Evolutionary conservation across 2,329 filamentous ascomycete species (phyloP).

Genomic region (Paecilomyces variotii): DNA sequence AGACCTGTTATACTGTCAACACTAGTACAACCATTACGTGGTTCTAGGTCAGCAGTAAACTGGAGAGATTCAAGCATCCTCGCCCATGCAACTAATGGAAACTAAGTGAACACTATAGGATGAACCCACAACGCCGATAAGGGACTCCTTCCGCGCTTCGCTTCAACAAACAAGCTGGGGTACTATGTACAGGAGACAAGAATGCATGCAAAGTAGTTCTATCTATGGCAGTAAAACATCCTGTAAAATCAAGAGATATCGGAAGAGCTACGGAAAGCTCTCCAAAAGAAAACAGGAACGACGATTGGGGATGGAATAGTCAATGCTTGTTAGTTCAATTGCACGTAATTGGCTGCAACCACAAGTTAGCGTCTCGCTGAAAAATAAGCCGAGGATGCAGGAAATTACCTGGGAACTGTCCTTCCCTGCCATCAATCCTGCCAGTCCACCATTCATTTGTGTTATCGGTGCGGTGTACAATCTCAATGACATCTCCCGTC

Average conservation of each 20-base stretch:
- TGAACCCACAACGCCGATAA: neutral
- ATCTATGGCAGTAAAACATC: neutral
- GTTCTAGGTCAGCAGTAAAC: neutral
- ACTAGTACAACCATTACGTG: neutral
- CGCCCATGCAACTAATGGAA: neutral
- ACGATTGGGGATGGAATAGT: neutral
- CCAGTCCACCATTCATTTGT: conserved; percentile 98
- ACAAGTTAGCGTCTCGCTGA: conserved; percentile 6
- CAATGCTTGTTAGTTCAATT: conserved; percentile 14
- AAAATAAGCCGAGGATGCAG: neutral
- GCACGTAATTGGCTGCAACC: conserved; percentile 29
- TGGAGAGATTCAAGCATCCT: neutral
- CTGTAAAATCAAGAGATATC: conserved; percentile 5
- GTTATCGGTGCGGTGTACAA: conserved; percentile 72
- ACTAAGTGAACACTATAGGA: neutral
- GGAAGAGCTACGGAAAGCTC: neutral
- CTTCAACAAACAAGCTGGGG: neutral
- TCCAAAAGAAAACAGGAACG: neutral
- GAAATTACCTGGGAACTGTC: conserved; percentile 84
- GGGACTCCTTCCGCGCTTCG: neutral
- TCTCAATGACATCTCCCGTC: conserved; percentile 83
- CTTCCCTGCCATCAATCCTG: conserved; percentile 66
- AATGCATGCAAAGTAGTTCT: neutral
- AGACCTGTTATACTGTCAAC: neutral
- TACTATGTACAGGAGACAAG: neutral